Conservation (phyloP, 2,329 filamentous ascomycete genomes). For the Exophiala spinifera region DNA sequence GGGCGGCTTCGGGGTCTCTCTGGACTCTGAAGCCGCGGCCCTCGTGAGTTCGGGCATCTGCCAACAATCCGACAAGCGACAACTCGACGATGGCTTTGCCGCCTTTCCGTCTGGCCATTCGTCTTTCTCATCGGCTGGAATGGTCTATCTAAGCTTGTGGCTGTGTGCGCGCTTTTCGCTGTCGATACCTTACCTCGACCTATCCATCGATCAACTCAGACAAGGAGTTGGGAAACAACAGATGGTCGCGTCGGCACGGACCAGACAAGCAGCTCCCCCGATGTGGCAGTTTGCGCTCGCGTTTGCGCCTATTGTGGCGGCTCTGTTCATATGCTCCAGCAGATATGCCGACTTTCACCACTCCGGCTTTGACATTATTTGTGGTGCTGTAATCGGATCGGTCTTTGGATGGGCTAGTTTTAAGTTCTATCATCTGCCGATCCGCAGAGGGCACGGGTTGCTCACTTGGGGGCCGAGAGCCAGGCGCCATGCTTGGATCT, state of each 20-base stretch:
- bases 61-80: slow-evolving; percentile 54
- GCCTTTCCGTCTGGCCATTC: slow-evolving; percentile 77
- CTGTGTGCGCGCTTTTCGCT: slow-evolving; percentile 60
- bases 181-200: slow-evolving; percentile 41
- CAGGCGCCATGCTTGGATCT: no score
- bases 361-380: slow-evolving; percentile 86
- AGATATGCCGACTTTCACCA: slow-evolving; percentile 86
- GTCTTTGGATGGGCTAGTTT: slow-evolving; percentile 71
- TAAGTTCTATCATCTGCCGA: slow-evolving; percentile 78
- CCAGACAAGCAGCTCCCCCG: slow-evolving; percentile 75
- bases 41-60: slow-evolving; percentile 77
- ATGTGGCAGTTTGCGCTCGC: slow-evolving; percentile 67
- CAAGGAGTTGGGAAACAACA: slow-evolving; percentile 3
- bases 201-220: slow-evolving; percentile 14
- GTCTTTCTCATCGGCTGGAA: slow-evolving; percentile 64
- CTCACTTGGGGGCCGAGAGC: no score
- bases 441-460: slow-evolving; percentile 40
- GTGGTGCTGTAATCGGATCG: slow-evolving; percentile 73
- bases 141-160: slow-evolving; percentile 83
- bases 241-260: slow-evolving; percentile 42
- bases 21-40: slow-evolving; percentile 54
- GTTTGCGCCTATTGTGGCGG: slow-evolving; percentile 66
- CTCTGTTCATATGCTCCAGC: slow-evolving; percentile 76
- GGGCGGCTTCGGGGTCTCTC: slow-evolving; percentile 54
- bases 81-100: slow-evolving; percentile 74